Evolutionary conservation across 768 basidiomycete species (phyloP).

Genomic region (Cystofilobasidium capitatum): DNA sequence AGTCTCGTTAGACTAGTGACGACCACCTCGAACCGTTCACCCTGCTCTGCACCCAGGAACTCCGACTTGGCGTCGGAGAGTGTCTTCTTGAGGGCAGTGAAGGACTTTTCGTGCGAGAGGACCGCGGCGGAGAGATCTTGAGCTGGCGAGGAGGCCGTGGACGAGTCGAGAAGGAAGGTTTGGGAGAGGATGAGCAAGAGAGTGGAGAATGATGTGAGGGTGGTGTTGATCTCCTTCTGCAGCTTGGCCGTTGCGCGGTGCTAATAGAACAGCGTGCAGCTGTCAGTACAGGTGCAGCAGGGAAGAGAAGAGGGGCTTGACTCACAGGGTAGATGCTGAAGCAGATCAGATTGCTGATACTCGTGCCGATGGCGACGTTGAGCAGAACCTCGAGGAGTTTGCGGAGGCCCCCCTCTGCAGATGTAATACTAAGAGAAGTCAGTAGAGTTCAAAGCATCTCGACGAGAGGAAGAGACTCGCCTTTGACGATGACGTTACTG

Average conservation of each 20-base stretch:
- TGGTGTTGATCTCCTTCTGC: slow-evolving; percentile 72
- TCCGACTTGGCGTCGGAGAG: slow-evolving; percentile 81
- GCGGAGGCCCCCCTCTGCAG: slow-evolving; percentile 56
- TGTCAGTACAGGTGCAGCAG: not conserved
- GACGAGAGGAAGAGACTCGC: not conserved
- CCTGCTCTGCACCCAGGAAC: slow-evolving; percentile 41
- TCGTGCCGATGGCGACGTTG: slow-evolving; percentile 65
- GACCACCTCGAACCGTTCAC: slow-evolving; percentile 70
- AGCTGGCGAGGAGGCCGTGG: slow-evolving; percentile 45
- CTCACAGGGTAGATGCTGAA: slow-evolving; percentile 62
- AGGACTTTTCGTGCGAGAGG: slow-evolving; percentile 74
- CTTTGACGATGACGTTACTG: slow-evolving; percentile 55
- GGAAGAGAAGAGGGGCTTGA: not conserved
- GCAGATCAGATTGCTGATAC: slow-evolving; percentile 75
- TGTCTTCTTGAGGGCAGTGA: slow-evolving; percentile 78
- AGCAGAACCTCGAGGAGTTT: slow-evolving; percentile 64
- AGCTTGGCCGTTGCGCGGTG: slow-evolving; percentile 73
- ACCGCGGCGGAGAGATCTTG: slow-evolving; percentile 68
- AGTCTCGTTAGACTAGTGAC: slow-evolving; percentile 77
- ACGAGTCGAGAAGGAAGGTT: slow-evolving; percentile 60
- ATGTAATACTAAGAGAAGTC: not conserved
- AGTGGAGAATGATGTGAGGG: slow-evolving; percentile 78
- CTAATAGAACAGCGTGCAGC: not conserved
- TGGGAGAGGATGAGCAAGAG: slow-evolving; percentile 69
- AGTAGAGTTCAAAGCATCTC: not conserved